Evolutionary conservation across 23 red algal genomes (phyloP).

Genomic region (Agarophyton chilense): DNA sequence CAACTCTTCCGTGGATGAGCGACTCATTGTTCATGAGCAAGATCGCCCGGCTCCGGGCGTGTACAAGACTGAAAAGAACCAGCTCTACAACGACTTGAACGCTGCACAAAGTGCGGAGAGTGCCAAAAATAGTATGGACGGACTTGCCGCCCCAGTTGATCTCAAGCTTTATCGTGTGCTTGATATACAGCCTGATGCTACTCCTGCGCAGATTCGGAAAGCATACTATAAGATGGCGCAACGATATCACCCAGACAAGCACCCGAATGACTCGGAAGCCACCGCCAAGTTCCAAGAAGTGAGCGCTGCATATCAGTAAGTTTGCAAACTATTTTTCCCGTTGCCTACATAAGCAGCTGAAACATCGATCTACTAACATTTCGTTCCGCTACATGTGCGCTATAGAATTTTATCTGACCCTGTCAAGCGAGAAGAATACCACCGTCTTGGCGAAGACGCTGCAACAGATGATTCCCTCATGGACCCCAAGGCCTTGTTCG

Average conservation of each 20-base stretch:
- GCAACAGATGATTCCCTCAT: conserved; percentile 37
- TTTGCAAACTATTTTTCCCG: neutral
- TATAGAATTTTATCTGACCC: conserved; percentile 62
- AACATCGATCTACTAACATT: neutral
- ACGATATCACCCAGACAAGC: conserved; percentile 74
- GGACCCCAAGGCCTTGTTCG: conserved; percentile 67
- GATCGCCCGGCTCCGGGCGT: neutral
- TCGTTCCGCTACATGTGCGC: neutral
- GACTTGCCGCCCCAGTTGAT: conserved; percentile 57
- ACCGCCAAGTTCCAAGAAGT: conserved; percentile 86
- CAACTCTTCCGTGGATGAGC: neutral
- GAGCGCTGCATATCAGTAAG: conserved; percentile 89
- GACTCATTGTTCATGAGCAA: neutral
- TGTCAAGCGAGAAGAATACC: conserved; percentile 73
- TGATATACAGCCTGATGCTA: conserved; percentile 73
- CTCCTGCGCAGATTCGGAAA: conserved; percentile 85
- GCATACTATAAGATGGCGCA: conserved; percentile 89
- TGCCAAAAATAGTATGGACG: conserved; percentile 16
- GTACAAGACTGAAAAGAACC: conserved; percentile 30
- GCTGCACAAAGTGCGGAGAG: neutral
- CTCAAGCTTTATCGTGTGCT: conserved; percentile 76
- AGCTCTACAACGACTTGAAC: conserved; percentile 41
- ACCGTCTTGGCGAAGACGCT: conserved; percentile 47
- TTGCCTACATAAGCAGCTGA: neutral
- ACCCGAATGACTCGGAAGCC: conserved; percentile 65